Percentiles rank a stretch among this genome's conserved stretches.
Conservation (phyloP, 306 rosid species). For the Ormosia semicastrata region DNA sequence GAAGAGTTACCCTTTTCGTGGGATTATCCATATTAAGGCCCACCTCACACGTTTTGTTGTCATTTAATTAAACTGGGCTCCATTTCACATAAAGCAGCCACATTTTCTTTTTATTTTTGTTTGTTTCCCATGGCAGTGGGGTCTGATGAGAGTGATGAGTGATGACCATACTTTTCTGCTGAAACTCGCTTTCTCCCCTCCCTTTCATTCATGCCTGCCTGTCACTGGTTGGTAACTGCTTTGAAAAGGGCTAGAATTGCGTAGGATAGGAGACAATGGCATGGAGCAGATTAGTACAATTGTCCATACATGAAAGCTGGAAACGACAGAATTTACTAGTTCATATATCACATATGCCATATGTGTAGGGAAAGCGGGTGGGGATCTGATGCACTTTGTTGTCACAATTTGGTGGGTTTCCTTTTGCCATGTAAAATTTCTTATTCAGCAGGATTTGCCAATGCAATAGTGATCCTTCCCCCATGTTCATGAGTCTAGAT, state of each 20-base stretch:
- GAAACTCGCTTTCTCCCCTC: not conserved
- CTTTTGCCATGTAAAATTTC: not conserved
- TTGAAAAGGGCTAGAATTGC: conserved; percentile 14
- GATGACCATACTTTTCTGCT: not conserved
- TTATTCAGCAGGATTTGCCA: not conserved
- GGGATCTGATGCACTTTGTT: conserved; percentile 15
- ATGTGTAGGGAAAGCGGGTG: conserved; percentile 16
- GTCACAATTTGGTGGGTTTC: not conserved
- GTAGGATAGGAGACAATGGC: conserved; percentile 7
- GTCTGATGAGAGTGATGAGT: not conserved
- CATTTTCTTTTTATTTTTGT: not conserved
- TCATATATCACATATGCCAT: not conserved
- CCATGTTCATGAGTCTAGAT: not conserved
- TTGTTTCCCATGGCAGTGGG: conserved; percentile 17
- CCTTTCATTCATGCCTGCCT: not conserved
- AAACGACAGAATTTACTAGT: not conserved
- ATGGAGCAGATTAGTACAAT: conserved; percentile 5
- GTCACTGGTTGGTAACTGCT: conserved; percentile 16
- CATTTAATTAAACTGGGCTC: conserved; percentile 29
- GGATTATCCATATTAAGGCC: not conserved
- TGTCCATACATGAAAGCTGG: conserved; percentile 25
- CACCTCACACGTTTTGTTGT: conserved; percentile 49
- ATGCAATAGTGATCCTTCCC: not conserved
- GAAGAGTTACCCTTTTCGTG: not conserved
- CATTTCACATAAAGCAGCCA: conserved; percentile 11